A percentile compares a stretch with the other conserved stretches of the same genome.
Conservation (phyloP, 768 basidiomycete species). For the Serendipita indica region DNA sequence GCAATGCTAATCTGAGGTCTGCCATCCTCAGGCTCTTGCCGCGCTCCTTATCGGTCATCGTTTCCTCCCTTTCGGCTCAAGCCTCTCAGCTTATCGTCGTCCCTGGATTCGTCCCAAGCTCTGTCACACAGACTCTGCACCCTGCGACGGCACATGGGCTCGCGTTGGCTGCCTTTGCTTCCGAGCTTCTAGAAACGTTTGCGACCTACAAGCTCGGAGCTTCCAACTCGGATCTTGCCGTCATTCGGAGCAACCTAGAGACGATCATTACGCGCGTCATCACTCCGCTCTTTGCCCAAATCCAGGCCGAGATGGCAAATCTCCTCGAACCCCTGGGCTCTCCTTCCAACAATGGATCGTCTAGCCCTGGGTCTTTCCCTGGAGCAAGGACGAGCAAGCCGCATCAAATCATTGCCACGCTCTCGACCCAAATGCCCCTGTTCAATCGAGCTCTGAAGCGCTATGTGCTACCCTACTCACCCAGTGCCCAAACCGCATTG, state of each 20-base stretch:
- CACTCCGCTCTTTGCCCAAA: slow-evolving; percentile 44
- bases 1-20: slow-evolving; percentile 47
- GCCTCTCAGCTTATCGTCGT: slow-evolving; percentile 54
- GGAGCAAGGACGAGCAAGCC: slow-evolving; percentile 11
- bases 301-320: slow-evolving; percentile 46
- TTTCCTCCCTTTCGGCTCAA: slow-evolving; percentile 52
- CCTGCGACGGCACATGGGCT: slow-evolving; percentile 58
- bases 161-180: slow-evolving; percentile 51
- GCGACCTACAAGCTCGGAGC: slow-evolving; percentile 47
- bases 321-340: slow-evolving; percentile 48
- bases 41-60: slow-evolving; percentile 58
- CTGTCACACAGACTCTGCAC: slow-evolving; percentile 42
- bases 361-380: slow-evolving; percentile 9
- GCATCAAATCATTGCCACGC: slow-evolving; percentile 45
- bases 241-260: slow-evolving; percentile 52
- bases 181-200: slow-evolving; percentile 57
- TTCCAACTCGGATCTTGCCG: slow-evolving; percentile 35
- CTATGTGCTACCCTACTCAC: slow-evolving; percentile 33
- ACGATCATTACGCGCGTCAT: slow-evolving; percentile 53
- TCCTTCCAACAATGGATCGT: slow-evolving; percentile 22
- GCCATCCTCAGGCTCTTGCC: slow-evolving; percentile 62
- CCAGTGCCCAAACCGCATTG: slow-evolving; percentile 40
- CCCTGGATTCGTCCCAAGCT: slow-evolving; percentile 38
- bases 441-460: slow-evolving; percentile 33
- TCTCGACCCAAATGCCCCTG: slow-evolving; percentile 46